A percentile compares a stretch with the other conserved stretches of the same genome.
phyloP scores from a whole-genome alignment of 192 early-diverging fungal genomes.

The Piromyces finnis region DNA sequence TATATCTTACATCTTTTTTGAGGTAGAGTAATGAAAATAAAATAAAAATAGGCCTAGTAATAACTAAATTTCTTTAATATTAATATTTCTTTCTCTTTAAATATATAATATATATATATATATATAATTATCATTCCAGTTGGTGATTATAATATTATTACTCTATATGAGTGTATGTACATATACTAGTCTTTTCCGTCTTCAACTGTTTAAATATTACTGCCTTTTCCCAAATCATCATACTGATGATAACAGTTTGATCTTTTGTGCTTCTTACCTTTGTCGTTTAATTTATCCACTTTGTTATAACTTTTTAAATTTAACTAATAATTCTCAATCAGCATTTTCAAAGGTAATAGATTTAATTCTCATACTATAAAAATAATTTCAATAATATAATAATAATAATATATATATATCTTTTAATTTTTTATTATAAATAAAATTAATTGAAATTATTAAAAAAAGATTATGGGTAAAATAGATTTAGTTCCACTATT shows the following conservation, averaged over 20 bases:
- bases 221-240: conserved; percentile 80
- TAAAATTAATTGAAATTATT: too few relatives aligned
- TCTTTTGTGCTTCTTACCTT: conserved; percentile 86
- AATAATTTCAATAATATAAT: too few relatives aligned
- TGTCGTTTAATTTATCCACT: conserved; percentile 55
- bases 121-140: too few relatives aligned
- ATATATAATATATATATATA: too few relatives aligned
- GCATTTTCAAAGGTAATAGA: conserved; percentile 22
- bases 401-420: too few relatives aligned
- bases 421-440: too few relatives aligned
- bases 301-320: conserved; percentile 86
- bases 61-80: too few relatives aligned
- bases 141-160: conserved; percentile 54
- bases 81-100: too few relatives aligned
- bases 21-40: too few relatives aligned
- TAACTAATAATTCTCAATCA: conserved; percentile 22
- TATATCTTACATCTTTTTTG: conserved; percentile 13
- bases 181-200: conserved; percentile 76
- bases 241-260: conserved; percentile 73
- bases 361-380: too few relatives aligned
- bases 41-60: too few relatives aligned
- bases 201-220: conserved; percentile 78
- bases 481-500: conserved; percentile 81
- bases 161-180: conserved; percentile 85
- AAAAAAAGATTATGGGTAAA: conserved; percentile 44